Percentiles rank a stretch among this genome's conserved stretches.
phyloP scores from a whole-genome alignment of 176 grass and related monocot genomes.

The Oryza meridionalis region DNA sequence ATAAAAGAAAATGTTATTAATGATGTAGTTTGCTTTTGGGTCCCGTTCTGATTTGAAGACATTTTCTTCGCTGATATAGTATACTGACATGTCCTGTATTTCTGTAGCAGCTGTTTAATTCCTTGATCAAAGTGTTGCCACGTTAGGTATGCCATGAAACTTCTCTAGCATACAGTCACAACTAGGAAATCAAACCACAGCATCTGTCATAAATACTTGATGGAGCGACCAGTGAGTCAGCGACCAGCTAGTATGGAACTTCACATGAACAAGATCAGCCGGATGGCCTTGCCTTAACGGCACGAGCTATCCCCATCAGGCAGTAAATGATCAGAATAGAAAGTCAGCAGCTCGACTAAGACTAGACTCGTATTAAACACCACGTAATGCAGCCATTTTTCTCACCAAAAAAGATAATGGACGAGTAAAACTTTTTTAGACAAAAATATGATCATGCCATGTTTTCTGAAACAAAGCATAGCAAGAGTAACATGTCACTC shows the following conservation, averaged over 20 bases:
- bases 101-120: background rate
- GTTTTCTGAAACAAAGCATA: background rate
- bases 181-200: background rate
- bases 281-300: background rate
- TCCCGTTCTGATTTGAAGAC: background rate
- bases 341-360: background rate
- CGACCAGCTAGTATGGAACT: background rate
- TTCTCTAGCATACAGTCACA: background rate
- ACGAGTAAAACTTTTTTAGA: background rate
- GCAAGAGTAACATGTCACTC: background rate
- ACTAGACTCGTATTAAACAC: background rate
- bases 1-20: background rate
- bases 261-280: background rate
- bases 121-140: constrained; percentile 11
- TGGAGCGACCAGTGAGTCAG: background rate
- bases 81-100: background rate
- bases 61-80: background rate
- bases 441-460: background rate
- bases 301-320: background rate
- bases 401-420: background rate
- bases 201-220: background rate
- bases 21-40: constrained; percentile 30
- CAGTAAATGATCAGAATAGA: background rate
- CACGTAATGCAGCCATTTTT: background rate
- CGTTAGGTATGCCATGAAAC: background rate